Evolutionary conservation across 768 basidiomycete genomes (phyloP), one percentile per base, ranked within the genome.

Genomic region (Boletellus ananiceps): DNA sequence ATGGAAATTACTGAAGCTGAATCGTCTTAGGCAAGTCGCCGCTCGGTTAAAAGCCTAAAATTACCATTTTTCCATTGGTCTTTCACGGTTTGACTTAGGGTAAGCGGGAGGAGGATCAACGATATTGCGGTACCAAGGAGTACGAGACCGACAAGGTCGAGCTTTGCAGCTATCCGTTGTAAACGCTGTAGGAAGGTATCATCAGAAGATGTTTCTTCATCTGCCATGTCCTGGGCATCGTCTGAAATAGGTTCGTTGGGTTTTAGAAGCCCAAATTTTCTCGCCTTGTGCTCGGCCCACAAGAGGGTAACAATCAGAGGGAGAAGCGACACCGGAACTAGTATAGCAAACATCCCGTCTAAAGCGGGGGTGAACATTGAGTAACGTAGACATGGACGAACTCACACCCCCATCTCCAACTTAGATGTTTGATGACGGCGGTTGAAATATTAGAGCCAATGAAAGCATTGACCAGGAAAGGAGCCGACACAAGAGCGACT

Each of bases 341-440:
- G 67, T 51, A 83, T 77, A 23, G 76, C 75, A 58, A 82, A 82
- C 75, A 80, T 79, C 19, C 72, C 76, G 49, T 80, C 77, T 79
- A 51, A 25, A 55, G 37, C 32, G 41, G 13, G 32, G 53, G 40
- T 50, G 32, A 44, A 42, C 49, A 23, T 37, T 19, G 33, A 21
- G 39, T 40, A 12, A 27, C 3, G 5, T 31, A 21, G 18, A 18
- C 19, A 14, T 23, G 4, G 49, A 36, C 37, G 42, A 51, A 76
- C 81, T 40, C 59, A 81, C 80, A 86, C 29, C 84, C 84, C 84
- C 84, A 84, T 63, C 84, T 66, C 84, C 84, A 86, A 7, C 79
- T 77, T 36, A 76, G 47, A 32, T 77, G 68, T 51, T 68, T 67
- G 19, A 75, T 57, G 25, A 76, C 62, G 18, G 56, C 50, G 7